Evolutionary conservation across 2,329 filamentous ascomycete species (phyloP), one percentile per base, ranked within the genome.

Genomic region (Trichophyton equinum): DNA sequence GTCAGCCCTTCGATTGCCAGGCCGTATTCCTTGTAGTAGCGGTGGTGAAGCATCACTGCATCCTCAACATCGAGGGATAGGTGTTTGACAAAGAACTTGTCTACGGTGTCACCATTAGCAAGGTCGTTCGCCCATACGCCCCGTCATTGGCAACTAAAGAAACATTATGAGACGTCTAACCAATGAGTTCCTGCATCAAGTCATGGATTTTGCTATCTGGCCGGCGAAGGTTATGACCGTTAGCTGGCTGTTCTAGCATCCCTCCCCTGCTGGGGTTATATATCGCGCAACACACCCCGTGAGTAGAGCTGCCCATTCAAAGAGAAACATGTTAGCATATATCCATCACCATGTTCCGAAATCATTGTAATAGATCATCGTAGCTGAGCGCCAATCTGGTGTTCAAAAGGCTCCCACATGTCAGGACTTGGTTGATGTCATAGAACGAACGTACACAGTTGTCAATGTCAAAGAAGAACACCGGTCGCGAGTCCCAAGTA

Each of bases 1-100:
- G 96, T 89, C 1, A 99, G 82, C 1, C 94, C 94, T 76, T 97
- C 91, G 65, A 99, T 95, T 33, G 94, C 94, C n/a, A 99, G 83
- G 33, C 95, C 94, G 72, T 99, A 99, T 73, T 89, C 91, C 69
- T 85, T 87, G 78, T 97, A 99, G 78, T 99, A 99, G 68, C 91
- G 88, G 73, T 85, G 81, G 74, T 97, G 94, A 27, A 99, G 83
- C 68, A 86, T 82, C 63, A 84, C 84, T n/a, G 94, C 94, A 62
- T 97, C 92, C 60, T 89, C 81, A 67, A 80, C 79, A 1, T 83
- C 80, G 1, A 97, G 78, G 22, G 85, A 82, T 3, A 97, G 82
- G 72, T 96, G 90, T 59, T 75, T 77, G 65, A 81, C 73, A 68
- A 86, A 85, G 71, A 84, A 86, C 61, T 78, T 71, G 70, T 85